These are phyloP conservation scores for Neurospora sp. DNA, from an alignment of 495 filamentous ascomycete species.

Conservation along the genomic window DNA sequence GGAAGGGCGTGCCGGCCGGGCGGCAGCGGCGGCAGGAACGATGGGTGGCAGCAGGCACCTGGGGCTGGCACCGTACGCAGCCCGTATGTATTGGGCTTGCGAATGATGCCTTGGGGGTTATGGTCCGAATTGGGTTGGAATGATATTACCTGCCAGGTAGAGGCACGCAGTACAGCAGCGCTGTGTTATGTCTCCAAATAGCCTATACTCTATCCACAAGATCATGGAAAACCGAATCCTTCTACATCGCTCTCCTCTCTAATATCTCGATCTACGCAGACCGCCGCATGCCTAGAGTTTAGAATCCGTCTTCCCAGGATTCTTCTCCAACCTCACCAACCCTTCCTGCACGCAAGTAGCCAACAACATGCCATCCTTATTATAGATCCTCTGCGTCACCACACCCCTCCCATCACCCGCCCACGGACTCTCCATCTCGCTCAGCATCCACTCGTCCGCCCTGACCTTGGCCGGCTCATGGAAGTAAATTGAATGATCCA, in stretches of 20 bases:
- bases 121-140: no score
- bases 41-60: not conserved
- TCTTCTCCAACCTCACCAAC: not conserved
- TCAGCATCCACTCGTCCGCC: slow-evolving; percentile 90
- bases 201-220: not conserved
- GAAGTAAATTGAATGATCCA: slow-evolving; percentile 94
- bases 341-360: slow-evolving; percentile 80
- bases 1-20: not conserved
- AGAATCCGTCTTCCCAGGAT: not conserved
- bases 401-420: slow-evolving; percentile 79
- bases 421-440: slow-evolving; percentile 92
- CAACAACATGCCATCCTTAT: slow-evolving; percentile 68
- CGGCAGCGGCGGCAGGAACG: not conserved
- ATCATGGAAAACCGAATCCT: not conserved
- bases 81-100: no score
- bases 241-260: not conserved
- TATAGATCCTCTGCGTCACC: slow-evolving; percentile 80
- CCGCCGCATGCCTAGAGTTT: not conserved
- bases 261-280: not conserved
- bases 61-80: no score
- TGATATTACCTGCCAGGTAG: no score
- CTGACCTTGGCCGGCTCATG: slow-evolving; percentile 69
- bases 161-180: no score
- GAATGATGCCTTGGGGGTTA: no score
- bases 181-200: not conserved